Conservation (phyloP, 208 protist species). For the Crithidia fasciculata region DNA sequence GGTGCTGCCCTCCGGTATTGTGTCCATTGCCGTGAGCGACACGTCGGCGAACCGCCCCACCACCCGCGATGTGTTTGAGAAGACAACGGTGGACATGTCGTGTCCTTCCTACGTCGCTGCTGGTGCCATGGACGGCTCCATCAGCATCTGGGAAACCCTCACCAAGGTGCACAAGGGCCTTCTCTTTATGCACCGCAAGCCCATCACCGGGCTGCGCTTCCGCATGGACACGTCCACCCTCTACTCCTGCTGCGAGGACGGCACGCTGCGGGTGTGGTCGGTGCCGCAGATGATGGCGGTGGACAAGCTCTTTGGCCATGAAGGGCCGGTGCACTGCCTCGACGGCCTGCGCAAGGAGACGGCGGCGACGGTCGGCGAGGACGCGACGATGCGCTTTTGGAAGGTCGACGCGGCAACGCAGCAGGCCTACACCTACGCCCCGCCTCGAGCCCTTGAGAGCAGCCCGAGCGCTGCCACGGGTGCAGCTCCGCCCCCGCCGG, state of each 20-base stretch:
- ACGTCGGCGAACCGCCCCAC: constrained; percentile 65
- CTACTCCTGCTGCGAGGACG: constrained; percentile 76
- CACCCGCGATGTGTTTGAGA: constrained; percentile 78
- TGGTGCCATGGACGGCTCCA: constrained; percentile 77
- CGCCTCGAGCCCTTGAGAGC: constrained; percentile 10
- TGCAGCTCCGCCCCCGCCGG: neutral
- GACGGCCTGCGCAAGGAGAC: constrained; percentile 73
- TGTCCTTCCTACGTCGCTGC: constrained; percentile 85
- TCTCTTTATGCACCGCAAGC: constrained; percentile 83
- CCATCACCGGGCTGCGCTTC: constrained; percentile 88
- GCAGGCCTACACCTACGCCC: constrained; percentile 64
- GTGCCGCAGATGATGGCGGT: constrained; percentile 85
- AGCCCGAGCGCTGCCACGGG: neutral
- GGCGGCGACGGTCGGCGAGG: constrained; percentile 81
- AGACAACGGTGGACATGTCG: constrained; percentile 77
- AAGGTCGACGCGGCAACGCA: constrained; percentile 88
- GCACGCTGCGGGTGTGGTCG: constrained; percentile 88
- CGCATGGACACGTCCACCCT: constrained; percentile 69
- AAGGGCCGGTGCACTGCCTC: constrained; percentile 62
- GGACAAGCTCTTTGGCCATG: constrained; percentile 90
- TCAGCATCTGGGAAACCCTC: constrained; percentile 83
- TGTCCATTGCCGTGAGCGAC: constrained; percentile 84
- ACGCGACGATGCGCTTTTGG: constrained; percentile 91
- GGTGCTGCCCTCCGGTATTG: constrained; percentile 56
- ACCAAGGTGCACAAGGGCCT: constrained; percentile 70